Base-by-base conservation (phyloP, 1,139 yeast species). In the Pichia sp. region DNA sequence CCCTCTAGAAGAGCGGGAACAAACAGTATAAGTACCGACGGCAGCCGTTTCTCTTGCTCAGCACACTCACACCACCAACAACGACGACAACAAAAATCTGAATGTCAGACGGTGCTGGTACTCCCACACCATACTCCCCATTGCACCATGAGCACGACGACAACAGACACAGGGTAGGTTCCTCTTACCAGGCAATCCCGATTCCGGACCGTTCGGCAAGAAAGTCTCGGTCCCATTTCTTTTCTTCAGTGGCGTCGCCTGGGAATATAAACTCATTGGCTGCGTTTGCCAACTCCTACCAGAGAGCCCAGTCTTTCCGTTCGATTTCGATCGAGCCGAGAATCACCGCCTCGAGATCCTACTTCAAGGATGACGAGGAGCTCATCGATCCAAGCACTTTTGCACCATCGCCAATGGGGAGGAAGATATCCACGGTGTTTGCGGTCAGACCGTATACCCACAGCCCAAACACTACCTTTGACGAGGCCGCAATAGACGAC, bases 281-380 rank as follows among this genome's bases (percentile, higher is more conserved):
- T 57, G 83, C 88, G 56, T 90, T 90, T 70, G 95, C 95, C 2
- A 82, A 90, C 1, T 87, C 96, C 1, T 82, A 78, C 65, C 76
- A 82, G 48, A 76, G 97, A 64, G 95, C 96, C 0, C 95, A 87
- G 68, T 80, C 90, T 5, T 82, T 82, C 64, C 73, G 76, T 60
- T 74, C 81, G 8, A 72, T 82, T 52, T 73, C 81, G 7, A 73
- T 82, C 51, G 87, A 82, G 59, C 77, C 80, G 1, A 69, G 76
- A 23, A 59, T 69, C 11, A 64, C 61, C 42, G 73, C 76, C 10
- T 69, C 79, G 5, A 70, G 86, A 59, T 77, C 85, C 0, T 81
- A 72, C 57, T 79, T 81, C 61, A 73, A 67, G 57, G 78, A 76
- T 57, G 71, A 71, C 41, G 89, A 84, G 62, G 90, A 84, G 65